Evolutionary conservation across 1,284 basidiomycete genomes (phyloP).

Genomic region (Phylloporus gajari): DNA sequence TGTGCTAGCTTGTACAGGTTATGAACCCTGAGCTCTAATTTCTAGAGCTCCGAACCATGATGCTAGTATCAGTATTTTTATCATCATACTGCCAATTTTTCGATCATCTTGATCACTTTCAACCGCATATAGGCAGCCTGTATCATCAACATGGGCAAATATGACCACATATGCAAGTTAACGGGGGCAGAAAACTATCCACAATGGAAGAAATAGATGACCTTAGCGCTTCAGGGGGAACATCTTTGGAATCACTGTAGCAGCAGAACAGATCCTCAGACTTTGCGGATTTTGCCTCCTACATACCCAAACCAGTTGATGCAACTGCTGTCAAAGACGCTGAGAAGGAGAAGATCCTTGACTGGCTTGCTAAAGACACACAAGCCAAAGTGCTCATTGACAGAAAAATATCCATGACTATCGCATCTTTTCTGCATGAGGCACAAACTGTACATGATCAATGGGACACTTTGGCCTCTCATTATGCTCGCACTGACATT

Average conservation of each 20-base stretch:
- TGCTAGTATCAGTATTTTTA: too few species aligned
- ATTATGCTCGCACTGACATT: neutral
- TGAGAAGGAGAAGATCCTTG: neutral
- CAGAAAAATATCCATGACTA: neutral
- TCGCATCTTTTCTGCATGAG: fast-evolving
- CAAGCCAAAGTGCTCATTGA: conserved; percentile 6
- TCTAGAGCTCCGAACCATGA: too few species aligned
- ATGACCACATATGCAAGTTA: conserved; percentile 8
- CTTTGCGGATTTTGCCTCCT: neutral
- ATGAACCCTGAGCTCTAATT: too few species aligned
- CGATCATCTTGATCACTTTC: too few species aligned
- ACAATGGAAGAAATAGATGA: neutral
- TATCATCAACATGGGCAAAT: conserved; percentile 9
- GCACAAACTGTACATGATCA: neutral
- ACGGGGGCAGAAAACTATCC: conserved; percentile 1
- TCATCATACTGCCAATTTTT: too few species aligned
- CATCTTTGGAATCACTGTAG: conserved; percentile 4
- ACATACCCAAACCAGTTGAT: neutral
- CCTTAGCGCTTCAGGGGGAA: neutral
- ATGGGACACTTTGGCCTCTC: neutral
- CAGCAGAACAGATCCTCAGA: neutral
- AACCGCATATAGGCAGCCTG: too few species aligned
- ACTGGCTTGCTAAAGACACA: neutral
- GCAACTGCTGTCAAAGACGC: fast-evolving
- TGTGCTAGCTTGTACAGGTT: too few species aligned